phyloP scores from a whole-genome alignment of 768 basidiomycete genomes.

The Mrakia blollopis region DNA sequence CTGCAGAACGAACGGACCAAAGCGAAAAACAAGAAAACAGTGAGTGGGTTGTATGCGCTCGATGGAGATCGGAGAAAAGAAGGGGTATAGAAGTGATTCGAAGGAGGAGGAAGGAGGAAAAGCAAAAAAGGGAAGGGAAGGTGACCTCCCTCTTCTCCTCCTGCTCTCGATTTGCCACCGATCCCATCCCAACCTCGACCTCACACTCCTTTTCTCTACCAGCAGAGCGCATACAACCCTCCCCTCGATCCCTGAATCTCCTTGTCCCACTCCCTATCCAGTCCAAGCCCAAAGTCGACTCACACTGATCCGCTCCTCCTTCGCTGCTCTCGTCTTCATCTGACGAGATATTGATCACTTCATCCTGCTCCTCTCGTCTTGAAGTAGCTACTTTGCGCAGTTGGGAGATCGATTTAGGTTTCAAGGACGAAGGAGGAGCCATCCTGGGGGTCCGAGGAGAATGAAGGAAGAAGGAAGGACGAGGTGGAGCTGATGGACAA shows the following conservation, averaged over 20 bases:
- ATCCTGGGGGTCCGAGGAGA: not conserved
- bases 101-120: too few species aligned
- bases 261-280: not conserved
- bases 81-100: not conserved
- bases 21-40: not conserved
- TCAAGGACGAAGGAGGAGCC: not conserved
- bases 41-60: not conserved
- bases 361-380: not conserved
- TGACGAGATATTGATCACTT: not conserved
- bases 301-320: constrained; percentile 6
- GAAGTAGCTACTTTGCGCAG: not conserved
- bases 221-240: too few species aligned
- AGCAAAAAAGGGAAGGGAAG: too few species aligned
- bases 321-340: not conserved
- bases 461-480: not conserved
- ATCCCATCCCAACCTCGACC: not conserved
- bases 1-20: not conserved
- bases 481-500: too few species aligned
- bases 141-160: too few species aligned
- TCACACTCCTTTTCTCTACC: not conserved
- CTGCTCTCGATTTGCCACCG: too few species aligned
- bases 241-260: not conserved
- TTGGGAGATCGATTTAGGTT: constrained; percentile 1
- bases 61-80: not conserved
- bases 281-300: not conserved